Evolutionary conservation across 2,329 filamentous ascomycete genomes (phyloP).

Genomic region (Cytospora schulzeri): DNA sequence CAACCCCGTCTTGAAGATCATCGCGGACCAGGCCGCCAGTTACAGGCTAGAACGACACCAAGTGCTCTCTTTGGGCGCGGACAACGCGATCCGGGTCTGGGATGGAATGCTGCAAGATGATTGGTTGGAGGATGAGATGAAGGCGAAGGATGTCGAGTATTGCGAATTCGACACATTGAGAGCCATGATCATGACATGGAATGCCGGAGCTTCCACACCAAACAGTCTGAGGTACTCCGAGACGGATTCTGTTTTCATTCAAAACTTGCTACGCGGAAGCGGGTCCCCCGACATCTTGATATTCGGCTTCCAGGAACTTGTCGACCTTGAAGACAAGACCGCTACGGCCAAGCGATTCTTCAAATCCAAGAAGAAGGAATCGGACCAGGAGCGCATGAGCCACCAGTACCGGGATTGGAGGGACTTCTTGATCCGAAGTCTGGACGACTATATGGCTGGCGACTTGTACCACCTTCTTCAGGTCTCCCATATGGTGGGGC

Average conservation of each 20-base stretch:
- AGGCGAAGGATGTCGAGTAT: slow-evolving; percentile 77
- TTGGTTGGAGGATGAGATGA: slow-evolving; percentile 91
- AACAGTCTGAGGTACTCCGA: slow-evolving; percentile 72
- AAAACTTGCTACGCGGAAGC: slow-evolving; percentile 74
- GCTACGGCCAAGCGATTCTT: slow-evolving; percentile 95
- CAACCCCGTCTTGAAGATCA: slow-evolving; percentile 75
- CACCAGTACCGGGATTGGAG: slow-evolving; percentile 97
- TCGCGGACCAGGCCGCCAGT: slow-evolving; percentile 77
- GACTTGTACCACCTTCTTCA: slow-evolving; percentile 85
- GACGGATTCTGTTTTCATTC: slow-evolving; percentile 76
- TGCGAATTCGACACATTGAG: slow-evolving; percentile 83
- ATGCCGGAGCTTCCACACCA: slow-evolving; percentile 94
- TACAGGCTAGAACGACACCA: slow-evolving; percentile 85
- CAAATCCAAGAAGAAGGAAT: slow-evolving; percentile 84
- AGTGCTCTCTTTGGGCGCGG: slow-evolving; percentile 82
- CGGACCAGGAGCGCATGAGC: slow-evolving; percentile 89
- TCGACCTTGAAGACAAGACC: slow-evolving; percentile 96
- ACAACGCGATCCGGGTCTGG: slow-evolving; percentile 84
- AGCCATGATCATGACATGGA: slow-evolving; percentile 89
- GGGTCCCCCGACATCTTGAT: slow-evolving; percentile 85
- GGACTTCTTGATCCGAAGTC: slow-evolving; percentile 78
- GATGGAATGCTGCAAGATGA: slow-evolving; percentile 92
- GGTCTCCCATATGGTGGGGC: slow-evolving; percentile 84
- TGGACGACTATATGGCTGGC: slow-evolving; percentile 82
- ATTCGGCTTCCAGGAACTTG: slow-evolving; percentile 98